Evolutionary conservation across 2,329 filamentous ascomycete genomes (phyloP).

Genomic region (Fusarium graminum): DNA sequence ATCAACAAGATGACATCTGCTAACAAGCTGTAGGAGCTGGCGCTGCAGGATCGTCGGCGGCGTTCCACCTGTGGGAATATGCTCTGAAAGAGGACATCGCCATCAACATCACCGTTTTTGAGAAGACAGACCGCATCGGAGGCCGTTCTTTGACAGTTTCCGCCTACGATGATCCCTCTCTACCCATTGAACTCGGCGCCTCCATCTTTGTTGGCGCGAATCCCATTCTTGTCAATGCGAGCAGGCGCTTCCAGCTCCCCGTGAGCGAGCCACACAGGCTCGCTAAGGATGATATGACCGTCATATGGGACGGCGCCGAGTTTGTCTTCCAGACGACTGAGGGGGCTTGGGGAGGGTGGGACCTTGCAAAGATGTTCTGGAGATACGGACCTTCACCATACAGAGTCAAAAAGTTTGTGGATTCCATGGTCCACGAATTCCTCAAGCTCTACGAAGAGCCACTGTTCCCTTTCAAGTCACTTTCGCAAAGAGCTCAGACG

Average conservation of each 20-base stretch:
- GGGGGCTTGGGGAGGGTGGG: conserved; percentile 79
- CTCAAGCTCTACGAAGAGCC: conserved; percentile 83
- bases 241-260: conserved; percentile 76
- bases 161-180: conserved; percentile 74
- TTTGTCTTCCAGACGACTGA: conserved; percentile 78
- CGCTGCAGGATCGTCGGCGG: conserved; percentile 86
- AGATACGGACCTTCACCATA: conserved; percentile 86
- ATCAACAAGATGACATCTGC: neutral
- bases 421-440: conserved; percentile 78
- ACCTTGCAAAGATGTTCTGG: conserved; percentile 83
- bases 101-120: conserved; percentile 88
- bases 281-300: conserved; percentile 70
- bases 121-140: conserved; percentile 81
- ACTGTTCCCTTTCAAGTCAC: conserved; percentile 84
- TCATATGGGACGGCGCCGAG: conserved; percentile 84
- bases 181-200: conserved; percentile 87
- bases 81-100: conserved; percentile 70
- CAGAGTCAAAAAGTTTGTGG: conserved; percentile 78
- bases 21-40: conserved; percentile 77
- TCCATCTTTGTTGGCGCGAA: conserved; percentile 93
- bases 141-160: conserved; percentile 89
- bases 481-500: too few relatives aligned
- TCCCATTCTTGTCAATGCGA: conserved; percentile 81
- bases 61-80: conserved; percentile 83
- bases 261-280: conserved; percentile 61